A percentile compares a stretch with the other conserved stretches of the same genome.
These are phyloP conservation scores for Apodospora peruviana DNA, from an alignment of 495 filamentous ascomycete species.

Conservation along the genomic window DNA sequence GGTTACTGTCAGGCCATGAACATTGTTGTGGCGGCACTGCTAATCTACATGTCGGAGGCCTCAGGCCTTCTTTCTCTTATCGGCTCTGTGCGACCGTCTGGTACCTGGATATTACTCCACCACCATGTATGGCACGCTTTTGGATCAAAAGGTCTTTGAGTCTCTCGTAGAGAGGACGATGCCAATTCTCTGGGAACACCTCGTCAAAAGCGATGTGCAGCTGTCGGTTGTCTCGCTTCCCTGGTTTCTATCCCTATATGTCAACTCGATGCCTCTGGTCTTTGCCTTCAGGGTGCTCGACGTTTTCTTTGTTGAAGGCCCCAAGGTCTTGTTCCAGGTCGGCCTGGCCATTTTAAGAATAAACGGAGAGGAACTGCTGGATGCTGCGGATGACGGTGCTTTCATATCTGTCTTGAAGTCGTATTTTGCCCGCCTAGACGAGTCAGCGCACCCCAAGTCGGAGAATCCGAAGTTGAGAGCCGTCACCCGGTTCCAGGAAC, in stretches of 20 bases:
- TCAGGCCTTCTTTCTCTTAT: conserved; percentile 93
- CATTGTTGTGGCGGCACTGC: conserved; percentile 89
- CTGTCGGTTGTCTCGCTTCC: conserved; percentile 97
- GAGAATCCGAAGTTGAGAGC: conserved; percentile 89
- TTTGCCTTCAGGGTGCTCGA: conserved; percentile 96
- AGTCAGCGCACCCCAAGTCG: conserved; percentile 91
- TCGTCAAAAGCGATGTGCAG: conserved; percentile 91
- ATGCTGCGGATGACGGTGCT: conserved; percentile 89
- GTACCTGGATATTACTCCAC: conserved; percentile 95
- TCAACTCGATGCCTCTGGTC: conserved; percentile 97
- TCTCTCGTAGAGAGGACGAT: conserved; percentile 96
- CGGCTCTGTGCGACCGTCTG: conserved; percentile 84
- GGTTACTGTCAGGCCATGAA: conserved; percentile 99
- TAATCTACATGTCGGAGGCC: conserved; percentile 98
- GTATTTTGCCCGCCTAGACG: conserved; percentile 89
- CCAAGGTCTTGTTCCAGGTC: conserved; percentile 95
- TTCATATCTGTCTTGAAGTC: conserved; percentile 95
- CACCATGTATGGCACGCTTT: conserved; percentile 96
- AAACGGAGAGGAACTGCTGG: conserved; percentile 95
- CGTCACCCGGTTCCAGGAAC: conserved; percentile 91
- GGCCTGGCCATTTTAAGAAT: conserved; percentile 94
- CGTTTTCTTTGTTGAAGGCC: conserved; percentile 96
- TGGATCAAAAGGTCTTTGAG: conserved; percentile 96
- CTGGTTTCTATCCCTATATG: conserved; percentile 97
- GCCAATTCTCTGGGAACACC: conserved; percentile 97